Evolutionary conservation across 306 rosid genomes (phyloP), one percentile per base, ranked within the genome.

Genomic region (Styphnolobium japonicum): DNA sequence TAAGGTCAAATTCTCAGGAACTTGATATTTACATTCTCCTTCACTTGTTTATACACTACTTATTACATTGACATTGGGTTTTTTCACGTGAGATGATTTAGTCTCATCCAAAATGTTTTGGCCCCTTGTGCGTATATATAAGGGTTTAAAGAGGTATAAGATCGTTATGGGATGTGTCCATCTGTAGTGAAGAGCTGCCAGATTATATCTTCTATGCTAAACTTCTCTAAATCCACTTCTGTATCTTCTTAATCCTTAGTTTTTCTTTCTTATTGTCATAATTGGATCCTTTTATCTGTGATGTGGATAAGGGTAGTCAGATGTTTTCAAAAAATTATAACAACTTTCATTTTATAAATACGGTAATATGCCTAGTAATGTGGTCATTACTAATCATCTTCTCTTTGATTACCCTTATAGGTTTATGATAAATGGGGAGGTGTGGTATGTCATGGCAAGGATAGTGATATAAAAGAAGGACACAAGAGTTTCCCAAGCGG

Each of bases 401-500:
- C 66, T 56, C n/a, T 73, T 37, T 23, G 10, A 8, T 62, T 61
- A 64, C 49, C 61, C 60, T 67, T 75, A 65, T 71, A 93, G 98
- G 43, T 11, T 31, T 95, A 93, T 72, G 92, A 93, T 82, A 68
- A 43, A 71, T 83, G 48, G 85, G 98, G 96, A 67, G 81, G 79
- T 60, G 99, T 91, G 62, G 15, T 91, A 37, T 95, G 99, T 68
- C 90, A 91, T 62, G 98, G 99, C 51, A 84, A 87, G 78, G 86
- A 29, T 7, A 80, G 90, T 79, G 98, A 69, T 70, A 85, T 95
- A 57, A 93, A 77, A 84, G 99, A 95, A 91, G 98, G 99, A 55
- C 93, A 95, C 80, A 95, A 93, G 86, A 95, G 98, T 82, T 95
- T 95, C 68, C 99, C 99, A 29, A 95, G 99, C 37, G 99, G 97